Percentiles rank a stretch among this genome's conserved stretches.
phyloP scores from a whole-genome alignment of 129 eudicot genomes.

The Silybum marianum region DNA sequence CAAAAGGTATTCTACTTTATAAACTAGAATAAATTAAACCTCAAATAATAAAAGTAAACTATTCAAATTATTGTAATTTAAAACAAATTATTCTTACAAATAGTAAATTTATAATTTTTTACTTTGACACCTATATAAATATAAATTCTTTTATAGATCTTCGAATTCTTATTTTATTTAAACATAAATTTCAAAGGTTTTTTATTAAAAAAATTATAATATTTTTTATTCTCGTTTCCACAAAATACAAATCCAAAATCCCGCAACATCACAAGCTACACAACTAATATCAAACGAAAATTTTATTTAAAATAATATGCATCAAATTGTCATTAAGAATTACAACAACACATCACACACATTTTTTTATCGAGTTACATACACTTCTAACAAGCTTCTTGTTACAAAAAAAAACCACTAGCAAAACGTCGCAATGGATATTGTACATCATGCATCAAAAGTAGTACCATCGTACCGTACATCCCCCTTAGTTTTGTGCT shows the following conservation, averaged over 20 bases:
- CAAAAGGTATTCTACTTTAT: too few relatives aligned
- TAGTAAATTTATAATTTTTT: too few relatives aligned
- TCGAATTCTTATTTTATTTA: too few relatives aligned
- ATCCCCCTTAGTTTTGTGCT: conserved; percentile 44
- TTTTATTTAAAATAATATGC: conserved; percentile 25
- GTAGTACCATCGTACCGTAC: background rate
- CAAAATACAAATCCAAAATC: background rate
- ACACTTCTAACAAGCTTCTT: conserved; percentile 14
- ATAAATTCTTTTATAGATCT: too few relatives aligned
- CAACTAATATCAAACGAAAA: background rate
- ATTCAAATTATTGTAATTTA: too few relatives aligned
- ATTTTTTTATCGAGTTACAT: conserved; percentile 11
- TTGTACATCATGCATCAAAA: conserved; percentile 16
- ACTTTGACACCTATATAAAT: too few relatives aligned
- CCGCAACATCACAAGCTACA: background rate
- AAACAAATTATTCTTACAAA: too few relatives aligned
- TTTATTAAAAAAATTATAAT: too few relatives aligned
- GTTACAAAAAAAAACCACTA: conserved; percentile 13
- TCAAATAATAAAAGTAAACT: too few relatives aligned
- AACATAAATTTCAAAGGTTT: too few relatives aligned
- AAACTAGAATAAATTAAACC: too few relatives aligned
- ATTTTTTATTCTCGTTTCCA: background rate
- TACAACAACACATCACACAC: conserved; percentile 22
- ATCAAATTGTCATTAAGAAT: conserved; percentile 16
- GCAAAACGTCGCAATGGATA: conserved; percentile 12